Evolutionary conservation across 2,329 filamentous ascomycete genomes (phyloP), one percentile per base, ranked within the genome.

Genomic region (Rhynchosporium secalis): DNA sequence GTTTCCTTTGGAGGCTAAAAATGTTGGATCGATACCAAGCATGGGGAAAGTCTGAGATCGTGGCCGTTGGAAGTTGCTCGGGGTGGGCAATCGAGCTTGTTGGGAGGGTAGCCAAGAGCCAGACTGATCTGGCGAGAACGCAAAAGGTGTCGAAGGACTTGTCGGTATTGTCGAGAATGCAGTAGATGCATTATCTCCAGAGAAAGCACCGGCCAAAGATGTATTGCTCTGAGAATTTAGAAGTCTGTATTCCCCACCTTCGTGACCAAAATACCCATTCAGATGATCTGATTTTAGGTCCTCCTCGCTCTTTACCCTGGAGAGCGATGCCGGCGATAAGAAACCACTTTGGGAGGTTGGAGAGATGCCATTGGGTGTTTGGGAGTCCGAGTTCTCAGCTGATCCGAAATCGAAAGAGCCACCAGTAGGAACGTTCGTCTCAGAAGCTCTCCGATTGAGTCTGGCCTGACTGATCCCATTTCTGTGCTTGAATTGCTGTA

Each of bases 401-500:
- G 83, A 85, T 47, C 80, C 79, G 40, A 75, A 80, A 65, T 81
- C 83, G 66, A 84, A 78, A 60, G 84, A 82, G 29, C 83, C 83
- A 62, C 82, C 85, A 70, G 91, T 88, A 0, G 86, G 83, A 59
- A 93, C 89, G 73, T 91, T 92, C 43, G 86, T 83, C 73, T 87
- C 85, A 3, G 85, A 87, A 6, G 84, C 84, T 60, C 85, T 78
- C 49, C 85, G 78, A 65, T 80, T 78, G 43, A 86, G 71, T 63
- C 78, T 81, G 15, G 77, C 66, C 20, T 62, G 62, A 43, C 69
- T 68, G 47, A 73, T 70, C 4, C 69, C 79, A 15, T 77, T 78
- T 78, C 94, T 96, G 73, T 92, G 86, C 79, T 97, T 96, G 80
- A 98, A 98, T 74, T 95, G 96, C 72, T 96, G 92, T 40, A 98